Evolutionary conservation across 2,329 filamentous ascomycete species (phyloP), one percentile per base, ranked within the genome.

Genomic region (Fusarium avenaceum): DNA sequence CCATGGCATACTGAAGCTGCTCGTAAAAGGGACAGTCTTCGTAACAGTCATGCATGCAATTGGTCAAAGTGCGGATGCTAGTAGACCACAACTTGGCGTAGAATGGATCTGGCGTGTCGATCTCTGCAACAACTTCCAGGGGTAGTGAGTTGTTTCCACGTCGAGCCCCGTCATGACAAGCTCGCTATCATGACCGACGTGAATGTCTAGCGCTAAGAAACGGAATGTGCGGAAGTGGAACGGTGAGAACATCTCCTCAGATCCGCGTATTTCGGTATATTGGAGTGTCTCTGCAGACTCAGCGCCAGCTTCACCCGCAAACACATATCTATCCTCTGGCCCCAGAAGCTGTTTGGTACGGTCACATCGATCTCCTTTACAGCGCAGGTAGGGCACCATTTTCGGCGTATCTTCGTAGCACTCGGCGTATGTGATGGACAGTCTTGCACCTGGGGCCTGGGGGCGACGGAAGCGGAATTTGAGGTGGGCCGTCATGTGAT

Each of bases 1-100:
- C 54, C 47, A 4, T 28, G 6, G 49, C 55, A 14, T 2, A 58
- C 19, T 58, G 55, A 2, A 58, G 55, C 39, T 58, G 55, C 1
- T 58, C 49, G 3, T 58, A 58, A 10, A 58, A 58, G 0, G 55
- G 49, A 14, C 55, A 58, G 4, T 58, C 49, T 9, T 51, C 40
- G 5, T 58, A 58, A 0, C 55, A 51, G 1, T 58, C 55, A 19
- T 44, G 30, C 55, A 58, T 58, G 26, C 49, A 58, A 4, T 58
- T 57, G 4, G 13, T 10, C 4, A 53, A 6, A 3, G 54, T 57
- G 15, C 54, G 2, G 15, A 43, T 53, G 19, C 54, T 57, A 0
- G 28, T 57, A 1, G 51, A 30, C 24, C 50, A 57, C 9, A 14
- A 22, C 15, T 1, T n/a, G 26, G 13, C 10, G 44, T n/a, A 2